phyloP scores from a whole-genome alignment of 1,139 yeast genomes.

The Geotrichum siamense region DNA sequence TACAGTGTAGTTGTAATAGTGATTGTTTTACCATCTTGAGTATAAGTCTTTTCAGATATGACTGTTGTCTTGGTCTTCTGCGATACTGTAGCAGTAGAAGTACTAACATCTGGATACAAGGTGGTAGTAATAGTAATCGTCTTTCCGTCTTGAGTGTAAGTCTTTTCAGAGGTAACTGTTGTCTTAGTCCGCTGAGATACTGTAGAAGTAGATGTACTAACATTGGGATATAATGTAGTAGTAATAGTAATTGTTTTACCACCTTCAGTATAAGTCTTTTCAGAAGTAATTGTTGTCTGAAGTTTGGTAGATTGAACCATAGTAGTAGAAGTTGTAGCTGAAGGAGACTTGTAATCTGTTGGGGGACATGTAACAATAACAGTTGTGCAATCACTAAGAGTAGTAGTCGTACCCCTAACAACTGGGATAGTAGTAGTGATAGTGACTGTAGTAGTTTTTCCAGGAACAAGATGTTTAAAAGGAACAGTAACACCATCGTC shows the following conservation, averaged over 20 bases:
- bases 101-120: constrained; percentile 8
- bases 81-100: constrained; percentile 2
- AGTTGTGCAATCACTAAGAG: constrained; percentile 21
- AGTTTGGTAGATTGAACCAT: constrained; percentile 24
- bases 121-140: constrained; percentile 10
- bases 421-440: constrained; percentile 40
- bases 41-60: neutral
- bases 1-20: constrained; percentile 10
- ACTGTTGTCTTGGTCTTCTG: constrained; percentile 1
- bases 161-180: neutral
- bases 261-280: neutral
- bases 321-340: constrained; percentile 21
- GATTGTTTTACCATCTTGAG: neutral
- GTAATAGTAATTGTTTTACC: constrained; percentile 3
- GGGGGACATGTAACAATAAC: constrained; percentile 18
- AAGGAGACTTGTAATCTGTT: constrained; percentile 22
- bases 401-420: constrained; percentile 21
- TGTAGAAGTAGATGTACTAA: constrained; percentile 3
- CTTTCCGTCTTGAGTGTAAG: neutral
- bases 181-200: neutral
- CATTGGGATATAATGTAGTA: constrained; percentile 8
- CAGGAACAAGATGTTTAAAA: constrained; percentile 1
- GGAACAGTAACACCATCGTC: constrained; percentile 7
- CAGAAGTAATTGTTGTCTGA: neutral
- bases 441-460: constrained; percentile 5